Conservation (phyloP, 306 rosid species). For the Dalbergia oliveri region DNA sequence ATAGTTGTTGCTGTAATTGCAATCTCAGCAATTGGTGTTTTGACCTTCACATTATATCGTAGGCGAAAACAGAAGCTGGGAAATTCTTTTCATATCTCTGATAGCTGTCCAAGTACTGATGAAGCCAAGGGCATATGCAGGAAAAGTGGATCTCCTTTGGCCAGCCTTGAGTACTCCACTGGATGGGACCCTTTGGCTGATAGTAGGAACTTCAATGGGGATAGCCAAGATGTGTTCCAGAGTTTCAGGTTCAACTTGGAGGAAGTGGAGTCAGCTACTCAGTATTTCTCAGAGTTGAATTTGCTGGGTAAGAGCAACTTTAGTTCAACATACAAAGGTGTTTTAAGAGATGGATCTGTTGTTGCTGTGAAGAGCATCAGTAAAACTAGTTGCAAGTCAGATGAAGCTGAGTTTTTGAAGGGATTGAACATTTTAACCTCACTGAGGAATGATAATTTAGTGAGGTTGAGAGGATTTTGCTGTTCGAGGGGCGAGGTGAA, state of each 20-base stretch:
- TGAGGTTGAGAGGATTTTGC: conserved; percentile 83
- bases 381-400: conserved; percentile 85
- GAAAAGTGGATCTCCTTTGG: conserved; percentile 84
- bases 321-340: conserved; percentile 82
- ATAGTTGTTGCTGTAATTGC: conserved; percentile 60
- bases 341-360: conserved; percentile 79
- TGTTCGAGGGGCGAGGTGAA: conserved; percentile 88
- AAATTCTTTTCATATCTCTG: conserved; percentile 52
- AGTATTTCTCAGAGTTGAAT: conserved; percentile 79
- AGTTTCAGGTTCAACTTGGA: conserved; percentile 84
- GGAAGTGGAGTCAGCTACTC: conserved; percentile 91
- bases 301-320: conserved; percentile 82
- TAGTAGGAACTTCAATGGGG: conserved; percentile 54
- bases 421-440: conserved; percentile 77
- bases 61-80: conserved; percentile 76
- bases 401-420: conserved; percentile 84
- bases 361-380: conserved; percentile 85
- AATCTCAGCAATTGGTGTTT: conserved; percentile 63
- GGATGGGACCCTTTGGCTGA: conserved; percentile 86
- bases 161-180: conserved; percentile 80
- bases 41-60: conserved; percentile 64
- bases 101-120: conserved; percentile 57
- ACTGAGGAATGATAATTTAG: conserved; percentile 82
- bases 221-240: conserved; percentile 59
- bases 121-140: conserved; percentile 54